Percentiles rank a stretch among this genome's conserved stretches.
These are phyloP conservation scores for Coniochaeta ligniaria DNA, from an alignment of 2,329 filamentous ascomycete genomes.

Conservation along the genomic window DNA sequence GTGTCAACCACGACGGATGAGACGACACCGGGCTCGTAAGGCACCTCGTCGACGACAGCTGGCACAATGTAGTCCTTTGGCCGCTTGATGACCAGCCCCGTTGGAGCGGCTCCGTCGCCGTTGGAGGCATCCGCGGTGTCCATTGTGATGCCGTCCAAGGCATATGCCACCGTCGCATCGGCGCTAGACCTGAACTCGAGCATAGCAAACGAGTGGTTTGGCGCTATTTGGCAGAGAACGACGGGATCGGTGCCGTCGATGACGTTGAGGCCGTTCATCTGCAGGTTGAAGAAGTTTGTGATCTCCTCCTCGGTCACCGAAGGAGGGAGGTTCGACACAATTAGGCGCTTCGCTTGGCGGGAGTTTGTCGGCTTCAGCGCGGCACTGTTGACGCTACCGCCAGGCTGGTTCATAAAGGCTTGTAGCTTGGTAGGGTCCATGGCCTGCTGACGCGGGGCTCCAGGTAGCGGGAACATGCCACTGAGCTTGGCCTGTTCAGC, in stretches of 20 bases:
- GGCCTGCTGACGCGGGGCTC: slow-evolving; percentile 86
- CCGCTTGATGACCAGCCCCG: slow-evolving; percentile 68
- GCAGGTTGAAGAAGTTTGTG: slow-evolving; percentile 85
- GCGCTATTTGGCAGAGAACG: slow-evolving; percentile 72
- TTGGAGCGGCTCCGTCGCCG: slow-evolving; percentile 41
- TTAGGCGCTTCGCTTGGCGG: slow-evolving; percentile 85
- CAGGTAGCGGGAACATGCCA: slow-evolving; percentile 96
- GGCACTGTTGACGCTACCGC: slow-evolving; percentile 62
- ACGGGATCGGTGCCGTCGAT: slow-evolving; percentile 80
- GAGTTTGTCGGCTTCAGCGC: slow-evolving; percentile 88
- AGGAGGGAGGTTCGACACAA: slow-evolving; percentile 75
- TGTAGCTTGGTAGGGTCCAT: slow-evolving; percentile 93
- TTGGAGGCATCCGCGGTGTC: slow-evolving; percentile 58
- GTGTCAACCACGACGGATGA: slow-evolving; percentile 82
- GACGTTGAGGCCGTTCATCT: slow-evolving; percentile 94
- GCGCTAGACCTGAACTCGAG: slow-evolving; percentile 83
- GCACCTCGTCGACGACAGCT: slow-evolving; percentile 63
- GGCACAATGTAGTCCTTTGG: slow-evolving; percentile 98
- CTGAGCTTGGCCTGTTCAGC: slow-evolving; percentile 98
- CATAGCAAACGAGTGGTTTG: slow-evolving; percentile 73
- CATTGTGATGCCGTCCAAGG: slow-evolving; percentile 85
- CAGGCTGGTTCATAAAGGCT: slow-evolving; percentile 89
- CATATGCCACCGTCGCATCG: slow-evolving; percentile 86
- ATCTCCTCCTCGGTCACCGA: slow-evolving; percentile 69
- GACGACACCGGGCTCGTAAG: slow-evolving; percentile 66